These are phyloP conservation scores for Diutina mesorugosa DNA, from an alignment of 1,139 yeast species.

Conservation along the genomic window DNA sequence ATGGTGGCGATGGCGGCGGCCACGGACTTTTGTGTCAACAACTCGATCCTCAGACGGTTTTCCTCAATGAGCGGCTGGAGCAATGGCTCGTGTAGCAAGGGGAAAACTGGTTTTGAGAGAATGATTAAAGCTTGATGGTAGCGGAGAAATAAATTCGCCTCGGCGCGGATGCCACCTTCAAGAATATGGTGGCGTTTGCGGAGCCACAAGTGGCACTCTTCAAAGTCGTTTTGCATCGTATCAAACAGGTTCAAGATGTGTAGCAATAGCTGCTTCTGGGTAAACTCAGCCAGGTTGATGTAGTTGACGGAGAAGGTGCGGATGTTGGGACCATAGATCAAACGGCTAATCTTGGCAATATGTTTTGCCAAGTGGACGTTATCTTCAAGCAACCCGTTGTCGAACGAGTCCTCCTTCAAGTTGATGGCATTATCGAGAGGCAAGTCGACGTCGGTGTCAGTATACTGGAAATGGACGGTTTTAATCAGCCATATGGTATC, in stretches of 20 bases:
- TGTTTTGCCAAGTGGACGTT: conserved; percentile 29
- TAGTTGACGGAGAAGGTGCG: conserved; percentile 26
- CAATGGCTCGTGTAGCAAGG: conserved; percentile 31
- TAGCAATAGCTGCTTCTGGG: conserved; percentile 18
- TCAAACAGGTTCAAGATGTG: conserved; percentile 18
- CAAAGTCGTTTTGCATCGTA: conserved; percentile 19
- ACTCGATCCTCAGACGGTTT: conserved; percentile 23
- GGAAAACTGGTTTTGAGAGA: conserved; percentile 31
- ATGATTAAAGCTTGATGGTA: conserved; percentile 34
- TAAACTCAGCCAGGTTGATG: conserved; percentile 28
- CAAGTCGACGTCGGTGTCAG: conserved; percentile 38
- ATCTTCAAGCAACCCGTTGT: conserved; percentile 18
- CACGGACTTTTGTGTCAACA: conserved; percentile 5
- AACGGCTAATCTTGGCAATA: conserved; percentile 20
- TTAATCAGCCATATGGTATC: conserved; percentile 40
- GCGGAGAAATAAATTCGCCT: conserved; percentile 30
- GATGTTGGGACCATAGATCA: conserved; percentile 24
- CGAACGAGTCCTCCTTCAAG: conserved; percentile 16
- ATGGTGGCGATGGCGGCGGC: conserved; percentile 23
- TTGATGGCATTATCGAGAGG: conserved; percentile 18
- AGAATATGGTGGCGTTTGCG: conserved; percentile 8
- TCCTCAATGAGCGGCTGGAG: conserved; percentile 22
- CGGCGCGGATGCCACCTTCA: conserved; percentile 12
- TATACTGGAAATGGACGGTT: conserved; percentile 23
- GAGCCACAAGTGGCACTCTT: conserved; percentile 16